Percentiles rank a stretch among this genome's conserved stretches.
These are phyloP conservation scores for Phytophthora sojae DNA, from an alignment of 352 stramenopile species.

Conservation along the genomic window DNA sequence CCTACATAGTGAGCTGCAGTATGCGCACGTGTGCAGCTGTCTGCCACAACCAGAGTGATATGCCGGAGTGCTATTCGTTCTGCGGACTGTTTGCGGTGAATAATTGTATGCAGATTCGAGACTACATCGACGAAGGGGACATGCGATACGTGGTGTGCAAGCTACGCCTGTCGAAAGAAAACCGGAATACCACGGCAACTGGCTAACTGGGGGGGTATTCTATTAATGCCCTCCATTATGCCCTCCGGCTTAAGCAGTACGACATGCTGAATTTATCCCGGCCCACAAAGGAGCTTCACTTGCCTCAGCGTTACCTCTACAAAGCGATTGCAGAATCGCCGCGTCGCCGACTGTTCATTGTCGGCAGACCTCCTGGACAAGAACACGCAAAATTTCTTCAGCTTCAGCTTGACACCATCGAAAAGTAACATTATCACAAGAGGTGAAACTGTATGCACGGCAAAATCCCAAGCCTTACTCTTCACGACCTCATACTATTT, in stretches of 20 bases:
- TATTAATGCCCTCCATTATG: neutral
- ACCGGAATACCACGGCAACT: neutral
- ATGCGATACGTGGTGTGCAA: neutral
- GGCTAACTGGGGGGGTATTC: neutral
- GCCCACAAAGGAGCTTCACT: no score
- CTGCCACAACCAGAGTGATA: constrained; percentile 1
- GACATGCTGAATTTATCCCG: no score
- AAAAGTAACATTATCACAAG: no score
- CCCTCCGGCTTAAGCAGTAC: no score
- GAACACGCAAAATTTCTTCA: no score
- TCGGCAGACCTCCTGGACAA: neutral
- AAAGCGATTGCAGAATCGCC: no score
- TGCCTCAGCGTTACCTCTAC: no score
- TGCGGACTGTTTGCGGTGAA: neutral
- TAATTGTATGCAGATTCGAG: constrained; percentile 5
- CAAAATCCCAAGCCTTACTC: no score
- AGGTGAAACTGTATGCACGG: no score
- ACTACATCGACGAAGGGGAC: neutral
- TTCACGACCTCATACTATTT: no score
- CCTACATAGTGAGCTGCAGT: neutral
- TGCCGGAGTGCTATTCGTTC: neutral
- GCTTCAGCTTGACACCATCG: no score
- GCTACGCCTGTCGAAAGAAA: neutral
- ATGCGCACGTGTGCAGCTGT: neutral
- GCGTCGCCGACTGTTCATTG: no score